Evolutionary conservation across 371 early-diverging fungal species (phyloP).

Genomic region (Mucor mucedo): DNA sequence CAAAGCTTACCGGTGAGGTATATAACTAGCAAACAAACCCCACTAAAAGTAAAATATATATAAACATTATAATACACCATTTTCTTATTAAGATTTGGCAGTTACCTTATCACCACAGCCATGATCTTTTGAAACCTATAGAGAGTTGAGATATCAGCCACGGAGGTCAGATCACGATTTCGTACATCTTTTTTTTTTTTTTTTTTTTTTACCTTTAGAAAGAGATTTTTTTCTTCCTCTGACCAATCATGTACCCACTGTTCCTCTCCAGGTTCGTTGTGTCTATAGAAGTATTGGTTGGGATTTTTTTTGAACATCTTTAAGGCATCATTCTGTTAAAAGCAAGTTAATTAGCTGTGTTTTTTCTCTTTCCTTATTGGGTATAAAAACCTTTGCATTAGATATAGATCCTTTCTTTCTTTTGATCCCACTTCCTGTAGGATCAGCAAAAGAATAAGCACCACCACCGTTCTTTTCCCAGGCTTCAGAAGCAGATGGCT

Average conservation of each 20-base stretch:
- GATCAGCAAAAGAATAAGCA: conserved; percentile 69
- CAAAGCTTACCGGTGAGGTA: conserved; percentile 66
- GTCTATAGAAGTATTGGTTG: conserved; percentile 76
- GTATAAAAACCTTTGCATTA: conserved; percentile 41
- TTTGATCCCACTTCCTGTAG: conserved; percentile 55
- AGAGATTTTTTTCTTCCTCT: conserved; percentile 60
- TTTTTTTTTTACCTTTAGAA: conserved; percentile 48
- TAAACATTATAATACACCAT: not conserved
- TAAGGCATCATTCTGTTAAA: conserved; percentile 53
- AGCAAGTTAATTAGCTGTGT: conserved; percentile 12
- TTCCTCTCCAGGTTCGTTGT: conserved; percentile 75
- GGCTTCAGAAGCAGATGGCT: conserved; percentile 61
- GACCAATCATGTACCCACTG: conserved; percentile 82
- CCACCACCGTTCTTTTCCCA: conserved; percentile 83
- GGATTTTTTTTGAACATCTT: conserved; percentile 76
- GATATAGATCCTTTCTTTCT: conserved; percentile 20
- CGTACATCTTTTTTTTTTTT: not conserved
- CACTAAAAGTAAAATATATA: conserved; percentile 42
- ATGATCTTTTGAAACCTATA: conserved; percentile 46
- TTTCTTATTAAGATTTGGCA: not conserved
- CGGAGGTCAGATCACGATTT: not conserved
- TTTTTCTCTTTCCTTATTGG: not conserved
- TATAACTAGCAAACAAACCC: conserved; percentile 76
- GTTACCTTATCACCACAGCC: conserved; percentile 67
- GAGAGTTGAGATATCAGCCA: conserved; percentile 7